Evolutionary conservation across 2,329 filamentous ascomycete genomes (phyloP).

Genomic region (Ilyonectria destructans): DNA sequence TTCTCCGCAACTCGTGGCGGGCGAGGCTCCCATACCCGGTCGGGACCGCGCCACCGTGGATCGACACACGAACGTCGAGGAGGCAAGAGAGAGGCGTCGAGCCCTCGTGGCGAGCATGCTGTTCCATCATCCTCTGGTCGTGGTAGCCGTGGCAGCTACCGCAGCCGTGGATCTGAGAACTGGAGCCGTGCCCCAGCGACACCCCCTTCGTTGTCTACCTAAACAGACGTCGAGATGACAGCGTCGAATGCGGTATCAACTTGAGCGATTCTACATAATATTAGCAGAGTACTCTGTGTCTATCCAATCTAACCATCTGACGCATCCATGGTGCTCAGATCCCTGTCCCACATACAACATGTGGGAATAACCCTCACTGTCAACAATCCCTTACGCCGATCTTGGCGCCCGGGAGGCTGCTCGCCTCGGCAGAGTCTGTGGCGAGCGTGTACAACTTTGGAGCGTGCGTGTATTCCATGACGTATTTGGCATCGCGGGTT

Average conservation of each 20-base stretch:
- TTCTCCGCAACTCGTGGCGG: conserved; percentile 53
- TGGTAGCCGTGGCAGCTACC: conserved; percentile 59
- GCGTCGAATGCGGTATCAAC: conserved; percentile 27
- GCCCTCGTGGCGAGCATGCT: conserved; percentile 48
- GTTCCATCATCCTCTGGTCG: conserved; percentile 47
- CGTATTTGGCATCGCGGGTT: conserved; percentile 31
- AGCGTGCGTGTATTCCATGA: conserved; percentile 38
- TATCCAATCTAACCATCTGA: conserved; percentile 16
- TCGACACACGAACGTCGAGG: conserved; percentile 51
- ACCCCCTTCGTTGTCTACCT: conserved; percentile 47
- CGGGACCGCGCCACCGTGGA: conserved; percentile 52
- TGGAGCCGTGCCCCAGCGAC: conserved; percentile 57
- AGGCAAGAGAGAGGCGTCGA: conserved; percentile 55
- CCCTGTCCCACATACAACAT: conserved; percentile 26
- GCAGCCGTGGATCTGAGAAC: conserved; percentile 58
- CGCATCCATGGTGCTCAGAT: conserved; percentile 22
- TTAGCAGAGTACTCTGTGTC: conserved; percentile 39
- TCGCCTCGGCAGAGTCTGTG: conserved; percentile 30
- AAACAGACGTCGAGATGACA: conserved; percentile 37
- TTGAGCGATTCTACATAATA: conserved; percentile 40
- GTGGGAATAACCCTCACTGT: conserved; percentile 27
- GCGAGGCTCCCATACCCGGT: conserved; percentile 47
- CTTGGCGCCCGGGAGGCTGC: conserved; percentile 28
- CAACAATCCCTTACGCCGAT: conserved; percentile 23
- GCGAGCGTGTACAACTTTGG: conserved; percentile 45